Percentiles rank a stretch among this genome's conserved stretches.
These are phyloP conservation scores for Camellia oleifera DNA, from an alignment of 179 eudicot genomes.

Conservation along the genomic window DNA sequence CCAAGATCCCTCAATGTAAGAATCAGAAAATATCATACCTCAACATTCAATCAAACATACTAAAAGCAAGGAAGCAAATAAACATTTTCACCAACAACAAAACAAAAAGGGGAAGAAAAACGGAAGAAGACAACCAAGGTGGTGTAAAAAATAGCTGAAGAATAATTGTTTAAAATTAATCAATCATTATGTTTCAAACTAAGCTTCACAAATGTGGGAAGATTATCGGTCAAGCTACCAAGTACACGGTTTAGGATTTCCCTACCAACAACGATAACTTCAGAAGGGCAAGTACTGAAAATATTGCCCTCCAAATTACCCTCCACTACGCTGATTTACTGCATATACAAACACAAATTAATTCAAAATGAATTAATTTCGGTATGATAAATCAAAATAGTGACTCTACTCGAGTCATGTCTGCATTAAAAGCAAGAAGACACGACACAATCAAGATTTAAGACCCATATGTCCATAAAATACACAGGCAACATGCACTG, in stretches of 20 bases:
- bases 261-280: background rate
- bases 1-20: background rate
- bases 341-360: background rate
- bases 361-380: background rate
- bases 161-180: background rate
- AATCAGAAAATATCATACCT: background rate
- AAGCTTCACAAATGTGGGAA: background rate
- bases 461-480: background rate
- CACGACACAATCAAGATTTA: no score
- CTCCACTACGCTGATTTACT: background rate
- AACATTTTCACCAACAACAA: background rate
- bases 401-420: no score
- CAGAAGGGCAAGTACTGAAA: background rate
- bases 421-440: background rate
- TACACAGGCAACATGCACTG: background rate
- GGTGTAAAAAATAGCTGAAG: no score
- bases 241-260: conserved; percentile 7
- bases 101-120: no score
- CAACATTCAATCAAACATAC: background rate
- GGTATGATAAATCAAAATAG: background rate
- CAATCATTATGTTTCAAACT: background rate
- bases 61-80: background rate
- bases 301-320: background rate
- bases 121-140: no score
- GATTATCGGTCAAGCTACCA: background rate